Evolutionary conservation across 2,329 filamentous ascomycete species (phyloP).

Genomic region (Fusarium palustre): DNA sequence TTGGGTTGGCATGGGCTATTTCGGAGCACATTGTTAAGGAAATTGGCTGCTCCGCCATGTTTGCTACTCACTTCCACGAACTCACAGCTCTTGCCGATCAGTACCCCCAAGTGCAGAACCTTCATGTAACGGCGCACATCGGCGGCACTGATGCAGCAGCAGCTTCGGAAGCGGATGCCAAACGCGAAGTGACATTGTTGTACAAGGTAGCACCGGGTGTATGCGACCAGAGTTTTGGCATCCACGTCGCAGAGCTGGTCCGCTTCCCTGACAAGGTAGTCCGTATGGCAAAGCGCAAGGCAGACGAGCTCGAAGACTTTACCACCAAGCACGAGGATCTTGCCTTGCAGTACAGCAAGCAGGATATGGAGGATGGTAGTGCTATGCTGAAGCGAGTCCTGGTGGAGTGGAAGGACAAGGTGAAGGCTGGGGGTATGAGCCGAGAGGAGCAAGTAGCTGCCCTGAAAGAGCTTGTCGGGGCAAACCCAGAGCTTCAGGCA

Average conservation of each 20-base stretch:
- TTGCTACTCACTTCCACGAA: constrained; percentile 99
- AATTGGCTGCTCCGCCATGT: constrained; percentile 93
- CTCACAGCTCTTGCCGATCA: constrained; percentile 90
- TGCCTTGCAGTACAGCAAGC: constrained; percentile 74
- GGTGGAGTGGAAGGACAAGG: constrained; percentile 85
- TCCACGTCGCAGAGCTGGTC: constrained; percentile 97
- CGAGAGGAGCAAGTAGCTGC: constrained; percentile 81
- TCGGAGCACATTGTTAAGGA: constrained; percentile 97
- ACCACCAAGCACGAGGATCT: constrained; percentile 78
- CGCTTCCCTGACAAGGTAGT: constrained; percentile 97
- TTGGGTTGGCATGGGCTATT: constrained; percentile 98
- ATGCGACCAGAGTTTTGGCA: constrained; percentile 97
- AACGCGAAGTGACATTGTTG: constrained; percentile 90
- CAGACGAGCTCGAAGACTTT: constrained; percentile 97
- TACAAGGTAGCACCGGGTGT: constrained; percentile 97
- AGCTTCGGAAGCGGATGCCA: constrained; percentile 55
- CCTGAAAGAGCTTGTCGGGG: constrained; percentile 82
- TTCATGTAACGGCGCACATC: constrained; percentile 97
- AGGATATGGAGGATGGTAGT: constrained; percentile 91
- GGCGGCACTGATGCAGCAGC: constrained; percentile 60
- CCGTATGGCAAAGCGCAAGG: constrained; percentile 99
- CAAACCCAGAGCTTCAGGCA: constrained; percentile 71
- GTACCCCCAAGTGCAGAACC: constrained; percentile 87
- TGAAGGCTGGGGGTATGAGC: constrained; percentile 68
- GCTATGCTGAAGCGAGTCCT: constrained; percentile 85